Evolutionary conservation across 179 eudicot genomes (phyloP).

Genomic region (Drosera spatulata): DNA sequence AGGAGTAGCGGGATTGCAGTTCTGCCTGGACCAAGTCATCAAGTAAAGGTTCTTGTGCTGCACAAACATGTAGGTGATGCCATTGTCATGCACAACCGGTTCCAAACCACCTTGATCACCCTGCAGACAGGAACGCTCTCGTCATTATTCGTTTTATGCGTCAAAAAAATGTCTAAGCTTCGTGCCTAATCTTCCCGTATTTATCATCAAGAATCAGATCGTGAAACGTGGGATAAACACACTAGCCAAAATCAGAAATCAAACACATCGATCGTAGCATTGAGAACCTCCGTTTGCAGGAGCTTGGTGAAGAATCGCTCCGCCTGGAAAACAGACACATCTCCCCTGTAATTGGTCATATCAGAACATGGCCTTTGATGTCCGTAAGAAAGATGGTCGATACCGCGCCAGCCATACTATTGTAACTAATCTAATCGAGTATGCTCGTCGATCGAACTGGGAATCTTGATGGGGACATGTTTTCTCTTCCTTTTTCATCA

Average conservation of each 20-base stretch:
- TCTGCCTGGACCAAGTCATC: conserved; percentile 75
- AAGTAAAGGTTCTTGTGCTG: conserved; percentile 88
- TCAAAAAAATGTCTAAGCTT: background rate
- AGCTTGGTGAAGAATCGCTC: conserved; percentile 80
- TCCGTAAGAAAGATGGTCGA: conserved; percentile 81
- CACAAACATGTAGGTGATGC: conserved; percentile 76
- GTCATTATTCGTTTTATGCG: no score
- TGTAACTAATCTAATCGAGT: no score
- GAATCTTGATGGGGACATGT: no score
- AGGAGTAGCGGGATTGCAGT: conserved; percentile 87
- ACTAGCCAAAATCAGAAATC: background rate
- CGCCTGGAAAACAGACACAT: conserved; percentile 58
- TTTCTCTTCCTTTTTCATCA: no score
- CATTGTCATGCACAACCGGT: conserved; percentile 77
- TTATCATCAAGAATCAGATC: no score
- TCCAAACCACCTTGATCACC: conserved; percentile 77
- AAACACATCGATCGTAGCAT: background rate
- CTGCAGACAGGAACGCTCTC: conserved; percentile 19
- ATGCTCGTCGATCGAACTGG: no score
- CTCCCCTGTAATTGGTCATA: conserved; percentile 90
- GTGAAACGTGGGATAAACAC: background rate
- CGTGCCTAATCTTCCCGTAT: background rate
- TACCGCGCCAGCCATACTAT: conserved; percentile 72
- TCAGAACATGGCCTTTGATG: conserved; percentile 74
- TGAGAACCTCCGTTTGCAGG: conserved; percentile 56